Evolutionary conservation across 2,329 filamentous ascomycete genomes (phyloP), one percentile per base, ranked within the genome.

Genomic region (Pseudogymnoascus sp.): DNA sequence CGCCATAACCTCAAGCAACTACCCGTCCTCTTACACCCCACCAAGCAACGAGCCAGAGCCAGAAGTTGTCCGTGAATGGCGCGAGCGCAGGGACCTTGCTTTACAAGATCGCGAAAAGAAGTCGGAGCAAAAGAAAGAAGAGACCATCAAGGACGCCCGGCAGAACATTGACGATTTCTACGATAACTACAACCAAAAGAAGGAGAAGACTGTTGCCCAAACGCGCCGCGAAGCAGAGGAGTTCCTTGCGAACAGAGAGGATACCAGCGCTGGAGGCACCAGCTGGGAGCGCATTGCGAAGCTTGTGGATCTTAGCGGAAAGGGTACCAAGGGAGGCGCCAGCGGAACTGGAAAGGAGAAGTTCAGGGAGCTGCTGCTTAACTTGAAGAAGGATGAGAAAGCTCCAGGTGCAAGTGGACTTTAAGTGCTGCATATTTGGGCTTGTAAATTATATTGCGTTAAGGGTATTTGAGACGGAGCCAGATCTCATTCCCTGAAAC

Each of bases 201-300:
- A 94, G 76, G 94, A 99, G 75, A 97, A 97, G 83, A 85, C 84
- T 65, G 88, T 97, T 69, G 82, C 88, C 21, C 91, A 96, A 79
- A 94, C 93, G 63, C 86, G 88, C 71, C 89, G 90, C 75, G 94
- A 99, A 70, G 94, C 93, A 5, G 93, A 97, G 72, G 87, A 96
- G 73, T 99, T 97, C 77, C 79, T 97, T 56, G 87, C 84, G 62
- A 92, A 82, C 75, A 86, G 92, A 65, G 93, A 99, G 75, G 92
- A 97, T 75, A 97, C 92, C 40, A 90, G 92, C 23, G 91, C 91
- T 10, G 94, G 94, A 60, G 94, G 94, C 66, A 99, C 94, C 4
- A 96, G 91, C 82, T 99, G 94, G 94, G 94, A 99, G 79, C 88
- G 94, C 69, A 97, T 99, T 73, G 89, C 92, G 23, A 99, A 97